Evolutionary conservation across 192 early-diverging fungal genomes (phyloP), one percentile per base, ranked within the genome.

Genomic region (Powellomyces hirtus): DNA sequence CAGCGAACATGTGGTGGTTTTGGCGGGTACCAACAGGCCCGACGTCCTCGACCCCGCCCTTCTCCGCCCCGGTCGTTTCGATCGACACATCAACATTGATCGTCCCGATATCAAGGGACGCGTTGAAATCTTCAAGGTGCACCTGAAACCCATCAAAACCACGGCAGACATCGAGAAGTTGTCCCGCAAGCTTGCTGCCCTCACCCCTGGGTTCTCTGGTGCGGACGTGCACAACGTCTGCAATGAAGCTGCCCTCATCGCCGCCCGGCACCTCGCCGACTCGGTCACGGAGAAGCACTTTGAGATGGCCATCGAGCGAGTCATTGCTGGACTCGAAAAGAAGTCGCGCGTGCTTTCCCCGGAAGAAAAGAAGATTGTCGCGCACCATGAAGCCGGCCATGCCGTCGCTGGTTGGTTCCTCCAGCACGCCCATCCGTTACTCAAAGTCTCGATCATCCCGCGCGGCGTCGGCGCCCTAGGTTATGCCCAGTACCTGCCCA

Each of bases 161-260:
- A 65, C 38, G 46, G 46, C 46, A 24, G 85, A 95, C 76, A 77
- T 92, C 30, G 83, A 89, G 34, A 78, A 78, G 50, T 76, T 99
- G 33, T 78, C 92, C 22, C 86, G 89, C 59, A 94, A 91, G 81
- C 81, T 99, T 62, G 93, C 93, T 14, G 94, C 95, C 0, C 80
- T 99, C 64, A 99, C 97, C 1, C 97, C 97, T 20, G 97, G 97
- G 10, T 99, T 99, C 73, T 93, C 93, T 18, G 97, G 97, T 59
- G 97, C 97, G 22, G 97, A 99, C 74, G 90, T 99, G 61, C 88
- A 89, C 73, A 99, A 99, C 77, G 97, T 98, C n/a, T 99, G 95
- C 77, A 99, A 99, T 64, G 97, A 99, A 81, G 94, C 95, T 34
- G 97, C 97, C 31, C 85, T 99, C 64, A 96, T 97, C 71, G 97